Conservation (phyloP, 106 monocot species). For the Dioscorea alata region DNA sequence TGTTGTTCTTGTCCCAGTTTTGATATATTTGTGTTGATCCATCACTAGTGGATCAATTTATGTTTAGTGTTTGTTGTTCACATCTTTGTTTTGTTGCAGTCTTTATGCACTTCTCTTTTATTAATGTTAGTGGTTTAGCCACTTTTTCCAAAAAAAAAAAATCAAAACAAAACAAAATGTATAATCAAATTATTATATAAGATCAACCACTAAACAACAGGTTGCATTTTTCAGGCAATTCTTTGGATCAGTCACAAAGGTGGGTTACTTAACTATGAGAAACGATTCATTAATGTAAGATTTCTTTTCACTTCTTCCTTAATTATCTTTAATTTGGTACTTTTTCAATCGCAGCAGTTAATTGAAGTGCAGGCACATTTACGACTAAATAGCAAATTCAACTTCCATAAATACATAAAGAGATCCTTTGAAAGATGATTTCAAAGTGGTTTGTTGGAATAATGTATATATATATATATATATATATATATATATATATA, state of each 20-base stretch:
- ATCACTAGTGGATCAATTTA: too few species aligned
- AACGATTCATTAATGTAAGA: conserved; percentile 52
- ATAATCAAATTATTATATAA: too few species aligned
- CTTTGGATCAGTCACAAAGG: conserved; percentile 37
- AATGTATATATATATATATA: conserved; percentile 11
- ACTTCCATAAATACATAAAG: conserved; percentile 49
- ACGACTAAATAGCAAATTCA: conserved; percentile 31
- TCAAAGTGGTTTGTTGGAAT: conserved; percentile 48
- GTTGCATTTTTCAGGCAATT: conserved; percentile 51
- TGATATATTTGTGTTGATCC: too few species aligned
- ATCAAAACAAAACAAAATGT: too few species aligned
- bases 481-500: too few species aligned
- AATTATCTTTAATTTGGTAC: background rate
- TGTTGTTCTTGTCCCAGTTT: too few species aligned
- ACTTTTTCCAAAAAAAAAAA: too few species aligned
- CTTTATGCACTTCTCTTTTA: too few species aligned
- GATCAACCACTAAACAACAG: too few species aligned
- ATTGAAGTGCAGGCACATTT: conserved; percentile 37
- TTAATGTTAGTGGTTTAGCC: too few species aligned
- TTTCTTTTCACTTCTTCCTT: background rate
- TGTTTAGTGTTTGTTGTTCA: too few species aligned
- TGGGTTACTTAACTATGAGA: conserved; percentile 51
- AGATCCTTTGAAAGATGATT: conserved; percentile 5
- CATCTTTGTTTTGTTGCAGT: too few species aligned
- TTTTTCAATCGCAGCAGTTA: background rate